Evolutionary conservation across 768 basidiomycete genomes (phyloP), one percentile per base, ranked within the genome.

Genomic region (Pulveroboletus sp.): DNA sequence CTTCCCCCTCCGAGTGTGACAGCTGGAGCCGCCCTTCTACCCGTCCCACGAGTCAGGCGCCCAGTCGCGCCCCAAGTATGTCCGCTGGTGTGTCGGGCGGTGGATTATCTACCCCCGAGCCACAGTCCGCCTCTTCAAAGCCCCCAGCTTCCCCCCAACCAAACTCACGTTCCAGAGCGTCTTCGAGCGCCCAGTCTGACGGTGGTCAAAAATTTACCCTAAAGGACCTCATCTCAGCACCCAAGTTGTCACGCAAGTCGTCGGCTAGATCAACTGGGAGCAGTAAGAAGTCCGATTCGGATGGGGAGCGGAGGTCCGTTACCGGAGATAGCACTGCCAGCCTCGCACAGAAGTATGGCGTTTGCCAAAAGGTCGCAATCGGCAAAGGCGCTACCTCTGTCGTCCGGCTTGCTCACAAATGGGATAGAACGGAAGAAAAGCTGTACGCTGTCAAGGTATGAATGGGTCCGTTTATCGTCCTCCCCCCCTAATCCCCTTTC

Each of bases 371-470:
- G 73, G 82, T 93, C 19, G 94, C 95, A 12, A 96, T 99, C 55
- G 95, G 95, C 32, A 96, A 93, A 69, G 95, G 95, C 17, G 96
- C 95, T n/a, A 99, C 96, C 22, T 92, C 90, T 41, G 93, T 97
- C 47, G 95, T 99, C 37, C 76, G 92, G 39, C 79, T 99, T 16
- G 95, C 94, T 36, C 96, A 99, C 72, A 99, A 98, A 73, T 98
- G 95, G 95, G 96, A 99, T 68, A 77, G 94, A 51, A 82, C 76
- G 19, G 93, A 95, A 69, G 95, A 99, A 73, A 95, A 94, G 76
- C 75, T 98, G 27, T 99, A 97, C 60, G 95, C 95, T 38, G 89
- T 99, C 70, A 99, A 99, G 83, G 93, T 93, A 51, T 48, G 82
- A 68, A 34, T 22, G 32, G 40, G 11, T 3, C 31, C 22, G 24